A percentile compares a stretch with the other conserved stretches of the same genome.
Evolutionary conservation across 2,329 filamentous ascomycete species (phyloP).

Genomic region (Epichloe baconii): DNA sequence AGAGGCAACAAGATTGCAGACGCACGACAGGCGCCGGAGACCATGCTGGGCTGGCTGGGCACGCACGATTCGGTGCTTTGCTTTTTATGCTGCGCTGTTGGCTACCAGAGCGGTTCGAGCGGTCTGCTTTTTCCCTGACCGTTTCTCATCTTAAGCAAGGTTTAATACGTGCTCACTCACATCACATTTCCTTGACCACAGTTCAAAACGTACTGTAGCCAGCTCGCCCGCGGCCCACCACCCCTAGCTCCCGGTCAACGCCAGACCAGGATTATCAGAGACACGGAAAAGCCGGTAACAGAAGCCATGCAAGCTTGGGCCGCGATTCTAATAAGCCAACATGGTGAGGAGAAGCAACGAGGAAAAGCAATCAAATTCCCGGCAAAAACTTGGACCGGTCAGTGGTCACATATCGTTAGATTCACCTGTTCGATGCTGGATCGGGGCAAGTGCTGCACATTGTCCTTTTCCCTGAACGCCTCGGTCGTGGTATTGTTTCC

Average conservation of each 20-base stretch:
- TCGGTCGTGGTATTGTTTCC: not conserved
- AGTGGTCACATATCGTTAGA: not conserved
- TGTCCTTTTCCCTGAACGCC: not conserved
- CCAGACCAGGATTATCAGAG: conserved; percentile 1
- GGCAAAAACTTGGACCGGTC: not conserved
- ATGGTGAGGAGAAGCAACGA: not conserved
- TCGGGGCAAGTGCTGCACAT: not conserved
- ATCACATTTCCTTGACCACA: not conserved
- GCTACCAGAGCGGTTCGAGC: not conserved
- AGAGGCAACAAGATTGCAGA: not conserved
- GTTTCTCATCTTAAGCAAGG: not conserved
- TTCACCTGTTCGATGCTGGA: not conserved
- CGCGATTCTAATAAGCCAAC: not conserved
- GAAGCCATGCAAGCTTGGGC: not conserved
- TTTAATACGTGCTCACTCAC: not conserved
- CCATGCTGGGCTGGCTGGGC: conserved; percentile 1
- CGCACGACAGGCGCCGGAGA: not conserved
- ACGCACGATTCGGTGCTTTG: not conserved
- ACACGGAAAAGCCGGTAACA: not conserved
- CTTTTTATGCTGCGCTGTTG: not conserved
- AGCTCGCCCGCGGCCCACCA: not conserved
- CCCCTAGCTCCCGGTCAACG: not conserved
- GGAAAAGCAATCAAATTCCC: not conserved
- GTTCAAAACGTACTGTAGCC: not conserved
- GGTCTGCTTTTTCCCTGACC: not conserved